phyloP scores from a whole-genome alignment of 495 filamentous ascomycete species.

The Aspergillus coremiiformis region DNA sequence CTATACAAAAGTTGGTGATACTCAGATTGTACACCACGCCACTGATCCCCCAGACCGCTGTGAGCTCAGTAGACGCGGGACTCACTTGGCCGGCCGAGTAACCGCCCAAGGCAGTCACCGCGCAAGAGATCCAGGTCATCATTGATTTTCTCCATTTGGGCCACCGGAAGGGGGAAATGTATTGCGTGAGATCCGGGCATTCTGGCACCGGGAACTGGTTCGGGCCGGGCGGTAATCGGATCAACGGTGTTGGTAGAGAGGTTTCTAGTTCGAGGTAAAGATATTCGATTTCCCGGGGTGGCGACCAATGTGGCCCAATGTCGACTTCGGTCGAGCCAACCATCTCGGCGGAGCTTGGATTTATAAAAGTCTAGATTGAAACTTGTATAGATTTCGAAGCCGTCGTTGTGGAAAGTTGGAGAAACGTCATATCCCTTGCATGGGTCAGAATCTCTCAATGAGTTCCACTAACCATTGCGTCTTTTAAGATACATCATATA shows the following conservation, averaged over 20 bases:
- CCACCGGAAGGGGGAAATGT: slow-evolving; percentile 70
- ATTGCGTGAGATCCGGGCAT: slow-evolving; percentile 58
- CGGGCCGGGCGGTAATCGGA: slow-evolving; percentile 25
- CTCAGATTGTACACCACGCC: slow-evolving; percentile 61
- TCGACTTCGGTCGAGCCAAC: background rate
- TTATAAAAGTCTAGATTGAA: no score
- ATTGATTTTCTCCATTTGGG: slow-evolving; percentile 57
- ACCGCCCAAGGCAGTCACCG: slow-evolving; percentile 68
- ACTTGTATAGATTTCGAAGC: no score
- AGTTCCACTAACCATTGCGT: no score
- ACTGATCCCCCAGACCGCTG: slow-evolving; percentile 53
- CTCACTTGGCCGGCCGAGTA: slow-evolving; percentile 79
- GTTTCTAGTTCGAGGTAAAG: slow-evolving; percentile 72
- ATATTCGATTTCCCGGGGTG: slow-evolving; percentile 46
- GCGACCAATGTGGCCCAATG: background rate
- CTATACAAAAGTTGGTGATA: slow-evolving; percentile 74
- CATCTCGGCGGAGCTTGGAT: background rate
- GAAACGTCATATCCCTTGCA: no score
- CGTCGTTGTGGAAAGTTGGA: no score
- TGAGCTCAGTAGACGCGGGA: slow-evolving; percentile 56
- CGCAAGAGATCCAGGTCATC: slow-evolving; percentile 67
- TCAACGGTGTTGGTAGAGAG: slow-evolving; percentile 50
- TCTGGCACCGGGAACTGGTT: slow-evolving; percentile 40
- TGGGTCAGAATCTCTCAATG: no score
- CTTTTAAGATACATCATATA: no score